phyloP scores from a whole-genome alignment of 169 alveolate species.

The Theileria luwenshuni region DNA sequence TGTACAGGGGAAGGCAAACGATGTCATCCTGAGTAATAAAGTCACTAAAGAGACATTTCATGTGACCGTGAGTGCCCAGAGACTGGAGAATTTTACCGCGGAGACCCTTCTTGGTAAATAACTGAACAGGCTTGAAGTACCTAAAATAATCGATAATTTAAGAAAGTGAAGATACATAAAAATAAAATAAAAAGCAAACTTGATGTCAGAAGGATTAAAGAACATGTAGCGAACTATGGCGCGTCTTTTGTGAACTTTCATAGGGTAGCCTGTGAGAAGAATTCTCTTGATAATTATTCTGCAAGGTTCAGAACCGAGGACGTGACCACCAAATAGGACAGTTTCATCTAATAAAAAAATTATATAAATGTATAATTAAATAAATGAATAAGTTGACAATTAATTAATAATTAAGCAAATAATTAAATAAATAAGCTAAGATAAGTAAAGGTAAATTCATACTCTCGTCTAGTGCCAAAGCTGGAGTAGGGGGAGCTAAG shows the following conservation, averaged over 20 bases:
- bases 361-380: too few species aligned
- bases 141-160: slow-evolving; percentile 22
- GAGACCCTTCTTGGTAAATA: slow-evolving; percentile 94
- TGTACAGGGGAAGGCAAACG: slow-evolving; percentile 90
- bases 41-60: slow-evolving; percentile 96
- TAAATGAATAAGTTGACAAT: not conserved
- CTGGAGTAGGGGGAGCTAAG: slow-evolving; percentile 56
- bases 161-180: not conserved
- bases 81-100: slow-evolving; percentile 96
- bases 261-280: slow-evolving; percentile 96
- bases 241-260: slow-evolving; percentile 91
- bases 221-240: slow-evolving; percentile 98
- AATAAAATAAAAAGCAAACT: slow-evolving; percentile 63
- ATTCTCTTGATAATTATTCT: slow-evolving; percentile 94
- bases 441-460: slow-evolving; percentile 11
- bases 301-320: slow-evolving; percentile 89
- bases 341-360: slow-evolving; percentile 8
- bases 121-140: slow-evolving; percentile 95
- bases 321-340: slow-evolving; percentile 86
- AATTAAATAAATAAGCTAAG: slow-evolving; percentile 5
- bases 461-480: slow-evolving; percentile 40
- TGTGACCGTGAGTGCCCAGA: slow-evolving; percentile 99
- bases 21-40: slow-evolving; percentile 93
- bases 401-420: too few species aligned
- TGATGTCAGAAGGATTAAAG: slow-evolving; percentile 94